Percentiles rank a stretch among this genome's conserved stretches.
phyloP scores from a whole-genome alignment of 306 rosid species.

The Cucurbita moschata region DNA sequence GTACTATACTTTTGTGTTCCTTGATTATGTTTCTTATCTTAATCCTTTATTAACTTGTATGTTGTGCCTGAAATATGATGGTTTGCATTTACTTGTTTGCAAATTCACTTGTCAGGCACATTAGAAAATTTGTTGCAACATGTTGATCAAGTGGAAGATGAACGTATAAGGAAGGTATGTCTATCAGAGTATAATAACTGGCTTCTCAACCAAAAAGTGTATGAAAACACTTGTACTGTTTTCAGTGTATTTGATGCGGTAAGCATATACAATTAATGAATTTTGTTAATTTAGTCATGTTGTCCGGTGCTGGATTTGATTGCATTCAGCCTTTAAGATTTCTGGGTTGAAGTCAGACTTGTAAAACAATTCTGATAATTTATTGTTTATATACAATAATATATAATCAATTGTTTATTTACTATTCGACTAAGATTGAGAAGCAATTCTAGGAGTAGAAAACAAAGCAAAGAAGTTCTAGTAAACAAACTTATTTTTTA shows the following conservation, averaged over 20 bases:
- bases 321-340: not conserved
- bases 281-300: not conserved
- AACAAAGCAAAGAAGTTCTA: not conserved
- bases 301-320: not conserved
- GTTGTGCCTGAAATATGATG: not conserved
- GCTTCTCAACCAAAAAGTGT: not conserved
- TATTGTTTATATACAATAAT: not conserved
- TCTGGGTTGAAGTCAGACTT: not conserved
- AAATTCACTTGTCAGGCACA: constrained; percentile 35
- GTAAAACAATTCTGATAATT: not conserved
- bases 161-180: constrained; percentile 67
- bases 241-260: not conserved
- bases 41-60: not conserved
- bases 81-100: not conserved
- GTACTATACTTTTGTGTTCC: not conserved
- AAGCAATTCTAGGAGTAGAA: not conserved
- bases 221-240: not conserved
- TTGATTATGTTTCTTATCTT: not conserved
- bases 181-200: not conserved
- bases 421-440: not conserved
- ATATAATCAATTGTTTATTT: not conserved
- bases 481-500: not conserved
- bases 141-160: constrained; percentile 69
- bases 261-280: not conserved
- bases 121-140: constrained; percentile 68